A percentile compares a stretch with the other conserved stretches of the same genome.
These are phyloP conservation scores for Sugiyamaella xylanicola DNA, from an alignment of 1,139 yeast species.

Conservation along the genomic window DNA sequence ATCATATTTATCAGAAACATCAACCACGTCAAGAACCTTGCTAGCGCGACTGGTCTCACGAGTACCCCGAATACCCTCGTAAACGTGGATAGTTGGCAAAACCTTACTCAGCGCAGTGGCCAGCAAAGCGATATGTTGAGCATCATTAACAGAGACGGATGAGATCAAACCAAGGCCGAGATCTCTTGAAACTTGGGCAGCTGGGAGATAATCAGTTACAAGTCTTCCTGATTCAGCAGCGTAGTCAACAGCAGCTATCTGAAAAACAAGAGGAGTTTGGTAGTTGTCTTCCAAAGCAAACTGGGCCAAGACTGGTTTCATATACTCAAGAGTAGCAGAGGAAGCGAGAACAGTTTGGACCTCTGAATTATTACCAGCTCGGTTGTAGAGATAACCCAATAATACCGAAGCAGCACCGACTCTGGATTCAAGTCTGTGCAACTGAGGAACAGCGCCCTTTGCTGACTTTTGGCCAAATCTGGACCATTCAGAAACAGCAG, in stretches of 20 bases:
- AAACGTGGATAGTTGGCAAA: constrained; percentile 66
- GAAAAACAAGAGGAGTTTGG: constrained; percentile 52
- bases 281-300: constrained; percentile 41
- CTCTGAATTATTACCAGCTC: constrained; percentile 26
- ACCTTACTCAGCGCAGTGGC: constrained; percentile 66
- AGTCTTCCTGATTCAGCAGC: constrained; percentile 55
- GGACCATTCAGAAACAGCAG: constrained; percentile 62
- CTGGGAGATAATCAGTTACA: constrained; percentile 62
- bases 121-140: constrained; percentile 68
- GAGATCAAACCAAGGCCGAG: constrained; percentile 73
- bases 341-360: constrained; percentile 59
- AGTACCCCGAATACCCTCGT: constrained; percentile 75
- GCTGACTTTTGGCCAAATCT: constrained; percentile 52
- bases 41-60: constrained; percentile 57
- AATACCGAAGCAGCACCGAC: constrained; percentile 83
- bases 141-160: constrained; percentile 49
- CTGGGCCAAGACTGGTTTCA: constrained; percentile 58
- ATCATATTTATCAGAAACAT: constrained; percentile 48
- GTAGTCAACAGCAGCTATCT: constrained; percentile 75
- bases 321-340: constrained; percentile 65
- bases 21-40: constrained; percentile 51
- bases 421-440: constrained; percentile 69
- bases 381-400: constrained; percentile 64
- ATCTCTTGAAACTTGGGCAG: constrained; percentile 63
- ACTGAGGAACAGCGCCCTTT: constrained; percentile 57